Evolutionary conservation across 192 early-diverging fungal species (phyloP).

Genomic region (Backusella macrospora): DNA sequence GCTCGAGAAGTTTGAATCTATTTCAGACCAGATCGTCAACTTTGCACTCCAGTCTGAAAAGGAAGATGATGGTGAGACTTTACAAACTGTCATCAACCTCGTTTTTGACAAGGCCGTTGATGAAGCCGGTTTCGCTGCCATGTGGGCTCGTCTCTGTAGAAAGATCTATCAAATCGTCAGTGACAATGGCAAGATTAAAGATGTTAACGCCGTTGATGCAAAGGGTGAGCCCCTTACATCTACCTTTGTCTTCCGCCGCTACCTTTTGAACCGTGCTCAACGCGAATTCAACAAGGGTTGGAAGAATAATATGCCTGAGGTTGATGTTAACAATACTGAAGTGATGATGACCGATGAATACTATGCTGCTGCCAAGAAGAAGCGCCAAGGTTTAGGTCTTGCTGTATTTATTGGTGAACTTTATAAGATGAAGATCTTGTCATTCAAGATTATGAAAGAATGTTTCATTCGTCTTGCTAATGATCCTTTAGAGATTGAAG

Average conservation of each 20-base stretch:
- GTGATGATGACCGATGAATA: slow-evolving; percentile 81
- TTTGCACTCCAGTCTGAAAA: slow-evolving; percentile 72
- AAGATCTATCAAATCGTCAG: slow-evolving; percentile 65
- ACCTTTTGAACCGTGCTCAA: slow-evolving; percentile 93
- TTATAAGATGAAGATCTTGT: slow-evolving; percentile 88
- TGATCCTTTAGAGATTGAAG: slow-evolving; percentile 77
- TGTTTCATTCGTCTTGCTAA: slow-evolving; percentile 84
- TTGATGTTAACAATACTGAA: slow-evolving; percentile 60
- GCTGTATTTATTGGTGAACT: slow-evolving; percentile 95
- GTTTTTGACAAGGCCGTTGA: slow-evolving; percentile 97
- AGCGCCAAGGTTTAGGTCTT: slow-evolving; percentile 93
- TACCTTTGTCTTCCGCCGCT: slow-evolving; percentile 83
- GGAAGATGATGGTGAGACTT: slow-evolving; percentile 68
- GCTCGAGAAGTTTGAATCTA: slow-evolving; percentile 88
- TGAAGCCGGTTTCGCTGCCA: slow-evolving; percentile 86
- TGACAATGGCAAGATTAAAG: slow-evolving; percentile 57
- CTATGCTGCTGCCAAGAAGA: slow-evolving; percentile 86
- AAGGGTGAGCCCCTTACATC: slow-evolving; percentile 59
- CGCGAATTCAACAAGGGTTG: slow-evolving; percentile 91
- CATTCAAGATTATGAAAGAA: slow-evolving; percentile 93
- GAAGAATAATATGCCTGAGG: slow-evolving; percentile 77
- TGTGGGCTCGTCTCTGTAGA: slow-evolving; percentile 89
- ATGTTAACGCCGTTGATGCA: slow-evolving; percentile 55
- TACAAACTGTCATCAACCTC: slow-evolving; percentile 81
- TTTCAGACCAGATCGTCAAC: slow-evolving; percentile 82